Evolutionary conservation across 106 monocot species (phyloP), one percentile per base, ranked within the genome.

Genomic region (Dendrobium nobile): DNA sequence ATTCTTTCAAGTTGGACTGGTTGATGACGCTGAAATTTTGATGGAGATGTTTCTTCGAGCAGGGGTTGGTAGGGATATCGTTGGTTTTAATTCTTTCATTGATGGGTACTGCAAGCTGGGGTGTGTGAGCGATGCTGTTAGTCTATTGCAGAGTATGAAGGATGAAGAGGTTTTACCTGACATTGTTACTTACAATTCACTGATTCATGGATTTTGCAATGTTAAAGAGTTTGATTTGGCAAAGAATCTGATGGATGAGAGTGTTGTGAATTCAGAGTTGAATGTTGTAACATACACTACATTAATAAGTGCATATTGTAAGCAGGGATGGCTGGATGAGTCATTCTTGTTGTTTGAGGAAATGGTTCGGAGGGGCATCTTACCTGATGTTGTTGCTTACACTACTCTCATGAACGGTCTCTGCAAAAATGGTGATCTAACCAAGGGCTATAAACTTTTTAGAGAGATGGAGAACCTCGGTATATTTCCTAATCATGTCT

Each of bases 361-460:
- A 72, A 99, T 95, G 95, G 86, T 99, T 22, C 87, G 54, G 82
- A 79, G 81, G 9, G 92, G 90, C 37, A 86, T 93, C 55, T 81
- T 99, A 77, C 99, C 93, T 0, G 95, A 95, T 87, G 89, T 90
- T 47, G 95, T 95, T 81, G 90, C 95, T 58, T 91, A 89, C 76
- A 93, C 86, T 61, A 79, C 89, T 22, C 81, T 99, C 6, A 84
- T 95, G 24, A 78, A 84, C 77, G 93, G 95, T 2, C 79, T 95
- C 44, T 91, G 91, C 79, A 91, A 84, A 85, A 84, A 47, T 24
- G 83, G 85, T 4, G 85, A 80, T 41, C 77, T 95, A 4, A 77
- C 56, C 4, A 86, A 95, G 79, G 99, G 87, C 16, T 93, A 79
- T 82, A 64, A 81, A 17, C 88, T 99, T 86, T 90, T 99, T 67